Conservation (phyloP, 2,329 filamentous ascomycete genomes). For the Trichoderma pleuroti region DNA sequence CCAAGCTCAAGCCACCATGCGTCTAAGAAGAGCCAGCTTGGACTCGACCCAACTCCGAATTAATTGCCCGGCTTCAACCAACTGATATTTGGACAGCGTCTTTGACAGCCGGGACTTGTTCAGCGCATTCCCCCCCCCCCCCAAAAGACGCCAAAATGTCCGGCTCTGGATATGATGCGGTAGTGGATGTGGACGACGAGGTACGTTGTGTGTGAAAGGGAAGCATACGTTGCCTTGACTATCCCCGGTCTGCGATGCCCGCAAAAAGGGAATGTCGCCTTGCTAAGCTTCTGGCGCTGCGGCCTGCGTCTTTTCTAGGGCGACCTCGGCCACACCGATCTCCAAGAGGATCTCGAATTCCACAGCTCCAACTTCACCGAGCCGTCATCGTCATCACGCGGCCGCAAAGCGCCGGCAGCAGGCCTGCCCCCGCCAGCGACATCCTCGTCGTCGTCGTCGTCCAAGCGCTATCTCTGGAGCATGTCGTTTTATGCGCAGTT, state of each 20-base stretch:
- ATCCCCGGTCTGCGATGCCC: background rate
- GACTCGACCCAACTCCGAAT: background rate
- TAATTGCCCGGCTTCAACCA: background rate
- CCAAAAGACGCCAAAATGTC: slow-evolving; percentile 57
- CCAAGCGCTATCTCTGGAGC: slow-evolving; percentile 89
- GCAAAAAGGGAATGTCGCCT: background rate
- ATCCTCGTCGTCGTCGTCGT: slow-evolving; percentile 43
- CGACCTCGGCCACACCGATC: slow-evolving; percentile 94
- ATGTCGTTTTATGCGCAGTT: slow-evolving; percentile 94
- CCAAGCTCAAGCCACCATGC: slow-evolving; percentile 6
- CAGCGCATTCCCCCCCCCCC: background rate
- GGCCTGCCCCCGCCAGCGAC: slow-evolving; percentile 59
- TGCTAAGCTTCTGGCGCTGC: slow-evolving; percentile 13
- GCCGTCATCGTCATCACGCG: slow-evolving; percentile 32
- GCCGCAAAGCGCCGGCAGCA: slow-evolving; percentile 46
- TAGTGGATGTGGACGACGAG: slow-evolving; percentile 96
- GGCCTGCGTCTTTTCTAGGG: slow-evolving; percentile 57
- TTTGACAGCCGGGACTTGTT: background rate
- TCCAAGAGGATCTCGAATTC: slow-evolving; percentile 98
- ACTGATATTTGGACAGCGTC: background rate
- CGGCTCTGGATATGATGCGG: slow-evolving; percentile 90
- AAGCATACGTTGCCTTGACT: background rate
- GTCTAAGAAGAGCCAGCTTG: background rate
- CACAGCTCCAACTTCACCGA: slow-evolving; percentile 85
- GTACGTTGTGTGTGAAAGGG: slow-evolving; percentile 43